These are phyloP conservation scores for Lithocarpus polystachyus DNA, from an alignment of 306 rosid species.

Conservation along the genomic window DNA sequence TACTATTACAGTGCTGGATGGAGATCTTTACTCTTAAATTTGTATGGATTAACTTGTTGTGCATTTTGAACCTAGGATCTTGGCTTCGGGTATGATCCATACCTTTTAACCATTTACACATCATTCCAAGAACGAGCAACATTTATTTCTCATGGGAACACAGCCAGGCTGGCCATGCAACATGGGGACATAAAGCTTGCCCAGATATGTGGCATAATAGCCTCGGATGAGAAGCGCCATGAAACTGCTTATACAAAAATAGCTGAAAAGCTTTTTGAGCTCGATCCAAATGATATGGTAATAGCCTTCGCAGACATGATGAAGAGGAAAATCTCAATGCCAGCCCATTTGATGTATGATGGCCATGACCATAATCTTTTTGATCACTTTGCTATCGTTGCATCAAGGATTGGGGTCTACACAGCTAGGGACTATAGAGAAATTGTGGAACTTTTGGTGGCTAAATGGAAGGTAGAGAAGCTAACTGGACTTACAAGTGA, in stretches of 20 bases:
- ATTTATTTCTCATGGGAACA: constrained; percentile 79
- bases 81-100: constrained; percentile 65
- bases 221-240: constrained; percentile 87
- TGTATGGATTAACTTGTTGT: not conserved
- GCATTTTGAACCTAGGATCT: constrained; percentile 52
- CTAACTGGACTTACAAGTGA: constrained; percentile 66
- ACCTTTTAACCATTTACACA: constrained; percentile 76
- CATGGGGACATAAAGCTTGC: constrained; percentile 75
- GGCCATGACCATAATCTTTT: constrained; percentile 66
- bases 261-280: constrained; percentile 72
- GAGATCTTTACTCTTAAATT: too few species aligned
- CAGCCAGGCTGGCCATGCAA: constrained; percentile 77
- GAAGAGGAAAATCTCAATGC: constrained; percentile 87
- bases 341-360: constrained; percentile 83
- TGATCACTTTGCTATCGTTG: constrained; percentile 60
- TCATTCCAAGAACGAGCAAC: constrained; percentile 91
- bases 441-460: constrained; percentile 72
- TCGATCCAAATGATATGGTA: constrained; percentile 78
- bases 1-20: too few species aligned
- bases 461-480: constrained; percentile 71
- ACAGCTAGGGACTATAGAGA: constrained; percentile 80
- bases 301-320: constrained; percentile 78
- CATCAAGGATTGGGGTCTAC: constrained; percentile 77
- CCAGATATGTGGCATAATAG: constrained; percentile 78
- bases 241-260: constrained; percentile 86